Percentiles rank a stretch among this genome's conserved stretches.
These are phyloP conservation scores for Globisporangium splendens DNA, from an alignment of 352 stramenopile species.

Conservation along the genomic window DNA sequence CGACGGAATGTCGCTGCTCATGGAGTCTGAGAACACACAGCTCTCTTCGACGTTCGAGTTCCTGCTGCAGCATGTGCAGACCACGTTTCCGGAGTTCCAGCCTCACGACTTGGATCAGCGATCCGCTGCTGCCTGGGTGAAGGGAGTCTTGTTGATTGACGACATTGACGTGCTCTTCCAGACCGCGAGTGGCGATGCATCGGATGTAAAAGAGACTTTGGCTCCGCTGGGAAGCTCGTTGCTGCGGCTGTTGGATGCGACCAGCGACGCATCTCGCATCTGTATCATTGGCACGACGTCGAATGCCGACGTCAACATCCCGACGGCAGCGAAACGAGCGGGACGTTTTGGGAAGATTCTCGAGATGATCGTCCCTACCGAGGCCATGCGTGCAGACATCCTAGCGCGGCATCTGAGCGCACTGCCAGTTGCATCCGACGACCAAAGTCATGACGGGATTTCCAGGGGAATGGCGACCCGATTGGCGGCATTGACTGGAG, in stretches of 20 bases:
- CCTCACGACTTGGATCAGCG: neutral
- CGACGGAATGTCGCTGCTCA: conserved; percentile 52
- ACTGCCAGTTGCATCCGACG: conserved; percentile 13
- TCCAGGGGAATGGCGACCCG: conserved; percentile 23
- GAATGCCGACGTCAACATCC: conserved; percentile 34
- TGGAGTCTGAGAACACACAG: conserved; percentile 43
- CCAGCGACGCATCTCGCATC: conserved; percentile 29
- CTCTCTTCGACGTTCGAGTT: conserved; percentile 58
- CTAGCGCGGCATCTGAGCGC: conserved; percentile 35
- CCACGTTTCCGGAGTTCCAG: conserved; percentile 23
- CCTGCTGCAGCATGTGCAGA: conserved; percentile 35
- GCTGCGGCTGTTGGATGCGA: conserved; percentile 52
- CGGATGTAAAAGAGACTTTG: conserved; percentile 21
- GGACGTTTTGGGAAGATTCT: conserved; percentile 58
- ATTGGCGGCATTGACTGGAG: conserved; percentile 56
- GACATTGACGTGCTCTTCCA: conserved; percentile 70
- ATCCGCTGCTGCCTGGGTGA: neutral
- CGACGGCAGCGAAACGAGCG: conserved; percentile 34
- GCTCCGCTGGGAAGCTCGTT: conserved; percentile 58
- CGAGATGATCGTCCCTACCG: conserved; percentile 62
- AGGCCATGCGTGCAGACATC: conserved; percentile 48
- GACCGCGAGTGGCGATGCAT: conserved; percentile 27
- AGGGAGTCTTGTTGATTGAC: conserved; percentile 61
- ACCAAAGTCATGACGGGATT: neutral
- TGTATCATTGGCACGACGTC: conserved; percentile 49